Base-by-base conservation (phyloP, 352 stramenopile genomes). In the Phytophthora chlamydospora region DNA sequence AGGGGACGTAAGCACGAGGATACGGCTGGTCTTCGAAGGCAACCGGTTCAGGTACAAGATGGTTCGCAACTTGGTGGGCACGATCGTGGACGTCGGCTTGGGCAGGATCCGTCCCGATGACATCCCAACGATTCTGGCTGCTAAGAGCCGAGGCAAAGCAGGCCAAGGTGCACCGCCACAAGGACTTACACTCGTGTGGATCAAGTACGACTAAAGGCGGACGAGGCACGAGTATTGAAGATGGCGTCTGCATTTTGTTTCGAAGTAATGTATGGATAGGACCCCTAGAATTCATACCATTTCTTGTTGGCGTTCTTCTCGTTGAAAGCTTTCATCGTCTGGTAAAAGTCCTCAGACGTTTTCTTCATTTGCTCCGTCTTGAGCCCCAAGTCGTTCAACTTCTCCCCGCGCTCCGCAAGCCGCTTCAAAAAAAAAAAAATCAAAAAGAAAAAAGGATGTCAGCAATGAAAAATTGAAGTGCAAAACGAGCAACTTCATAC, bases 301-400 rank as follows among this genome's bases (percentile, higher is more conserved):
- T 93, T 95, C 50, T 95, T 93, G 59, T 84, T 91, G 13, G 79
- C 73, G 42, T 91, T 90, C 55, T 91, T 89, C 43, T 91, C 75
- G 71, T 95, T 93, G 52, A 90, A 95, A 13, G 80, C 84, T 64
- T 88, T 89, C 82, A 93, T 95, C 3, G 81, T 90, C 45, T 88
- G 76, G 62, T 91, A 91, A 63, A 95, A 95, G 46, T 93, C 82
- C 34, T 90, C 78, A 2, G 85, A 86, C 16, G 78, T 87, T 60
- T 90, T 79, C 55, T 91, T 91, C 77, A 94, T 90, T 52, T 88
- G 76, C 65, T 94, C 83, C 8, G 83, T 92, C 58, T 94, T 94
- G 17, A 91, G 74, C 11, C 72, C 81, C 27, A 92, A 47, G 42
- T 92, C 83, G 41, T 78, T 76, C 27, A 92, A 52, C 49, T 94